Evolutionary conservation across 2,329 filamentous ascomycete genomes (phyloP), one percentile per base, ranked within the genome.

Genomic region (Cladosporium sp.): DNA sequence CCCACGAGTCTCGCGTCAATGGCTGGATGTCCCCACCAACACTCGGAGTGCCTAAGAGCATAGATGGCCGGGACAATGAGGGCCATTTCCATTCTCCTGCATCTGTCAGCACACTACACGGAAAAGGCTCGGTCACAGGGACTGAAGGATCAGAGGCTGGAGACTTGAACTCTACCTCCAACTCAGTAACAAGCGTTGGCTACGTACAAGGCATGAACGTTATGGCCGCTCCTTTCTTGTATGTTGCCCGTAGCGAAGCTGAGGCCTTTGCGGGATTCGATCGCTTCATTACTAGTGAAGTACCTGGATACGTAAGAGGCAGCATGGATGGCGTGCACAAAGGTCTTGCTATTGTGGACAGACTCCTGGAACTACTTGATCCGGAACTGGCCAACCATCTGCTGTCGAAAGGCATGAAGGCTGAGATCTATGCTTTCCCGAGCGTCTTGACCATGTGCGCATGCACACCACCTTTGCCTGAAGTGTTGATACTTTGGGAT

Each of bases 151-250:
- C 87, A 64, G 85, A 88, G 63, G 78, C 79, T 6, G 82, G 82
- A 59, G 79, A 67, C 39, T 60, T 56, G 8, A 45, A 39, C 14
- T 56, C 54, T 14, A 43, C 54, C 12, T 22, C 47, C 37, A 56
- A 63, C 14, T 50, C 58, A 28, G 63, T 78, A 34, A 88, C 90
- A 66, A 84, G 90, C 11, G 90, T 92, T 34, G 92, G 90, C 40
- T 99, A 99, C 68, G 93, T 99, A 2, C 94, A 99, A 75, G 94
- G 94, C 65, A 97, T 99, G 93, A 99, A 99, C 72, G 94, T 99
- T 40, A 84, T 99, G 15, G 93, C 92, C 9, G 94, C 94, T 0
- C 94, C 94, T 0, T 97, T 99, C 70, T 81, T 99, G 47, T 99
- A 99, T 73, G 92, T 91, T 5, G 92, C 94, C 1, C 87, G 92